phyloP scores from a whole-genome alignment of 2,329 filamentous ascomycete species.

The Tolypocladium nubicola region DNA sequence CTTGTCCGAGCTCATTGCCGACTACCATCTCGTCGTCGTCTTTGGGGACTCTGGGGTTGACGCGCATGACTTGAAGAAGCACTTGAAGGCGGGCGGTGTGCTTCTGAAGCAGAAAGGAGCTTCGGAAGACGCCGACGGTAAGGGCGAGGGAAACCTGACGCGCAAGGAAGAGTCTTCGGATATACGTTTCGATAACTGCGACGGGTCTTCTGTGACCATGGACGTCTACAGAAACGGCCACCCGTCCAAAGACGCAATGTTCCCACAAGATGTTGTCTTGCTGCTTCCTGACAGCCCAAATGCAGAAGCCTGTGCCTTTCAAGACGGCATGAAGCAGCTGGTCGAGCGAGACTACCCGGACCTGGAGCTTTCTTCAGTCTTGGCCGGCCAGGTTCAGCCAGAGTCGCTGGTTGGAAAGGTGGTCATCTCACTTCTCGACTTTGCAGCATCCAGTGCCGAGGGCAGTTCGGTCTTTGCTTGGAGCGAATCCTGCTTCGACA shows the following conservation, averaged over 20 bases:
- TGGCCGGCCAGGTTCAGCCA: conserved; percentile 3
- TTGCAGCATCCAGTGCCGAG: conserved; percentile 13
- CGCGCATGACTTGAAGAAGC: conserved; percentile 7
- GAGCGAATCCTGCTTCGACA: conserved; percentile 24
- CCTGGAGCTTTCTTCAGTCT: conserved; percentile 1
- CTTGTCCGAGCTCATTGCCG: conserved; percentile 10
- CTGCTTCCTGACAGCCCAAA: conserved; percentile 2
- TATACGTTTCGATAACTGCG: neutral
- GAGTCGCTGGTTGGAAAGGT: conserved; percentile 14
- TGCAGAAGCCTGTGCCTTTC: neutral
- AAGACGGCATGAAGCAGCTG: neutral
- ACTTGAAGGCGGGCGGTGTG: conserved; percentile 17
- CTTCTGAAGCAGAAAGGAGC: conserved; percentile 10
- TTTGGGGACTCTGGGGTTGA: conserved; percentile 8
- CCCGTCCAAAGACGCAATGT: neutral
- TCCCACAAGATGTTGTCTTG: conserved; percentile 7
- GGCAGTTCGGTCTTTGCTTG: conserved; percentile 26
- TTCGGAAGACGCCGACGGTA: neutral
- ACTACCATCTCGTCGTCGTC: conserved; percentile 23
- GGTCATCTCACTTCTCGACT: conserved; percentile 37
- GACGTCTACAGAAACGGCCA: conserved; percentile 2
- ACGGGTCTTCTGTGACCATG: neutral
- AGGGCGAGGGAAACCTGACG: neutral
- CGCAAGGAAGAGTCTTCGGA: neutral
- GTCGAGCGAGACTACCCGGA: neutral